phyloP scores from a whole-genome alignment of 768 basidiomycete species.

The Leccinum olivaceopallidum region DNA sequence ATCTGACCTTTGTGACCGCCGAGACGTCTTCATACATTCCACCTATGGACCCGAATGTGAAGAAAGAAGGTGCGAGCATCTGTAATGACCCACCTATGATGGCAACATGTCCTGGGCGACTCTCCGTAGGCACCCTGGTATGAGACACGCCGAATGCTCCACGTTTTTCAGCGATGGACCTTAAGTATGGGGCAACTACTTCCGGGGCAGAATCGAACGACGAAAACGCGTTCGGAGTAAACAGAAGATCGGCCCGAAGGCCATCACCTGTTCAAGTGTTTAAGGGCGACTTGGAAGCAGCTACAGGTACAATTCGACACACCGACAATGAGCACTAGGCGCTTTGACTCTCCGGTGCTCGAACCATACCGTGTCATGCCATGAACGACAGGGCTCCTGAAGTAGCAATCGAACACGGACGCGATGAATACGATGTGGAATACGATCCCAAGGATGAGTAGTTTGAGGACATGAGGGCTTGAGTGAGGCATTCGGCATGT shows the following conservation, averaged over 20 bases:
- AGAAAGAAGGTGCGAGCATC: neutral
- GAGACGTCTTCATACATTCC: constrained; percentile 93
- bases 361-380: constrained; percentile 65
- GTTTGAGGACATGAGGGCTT: constrained; percentile 28
- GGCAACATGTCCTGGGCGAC: constrained; percentile 86
- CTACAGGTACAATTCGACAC: constrained; percentile 17
- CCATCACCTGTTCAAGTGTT: constrained; percentile 63
- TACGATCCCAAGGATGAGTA: constrained; percentile 66
- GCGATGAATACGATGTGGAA: constrained; percentile 76
- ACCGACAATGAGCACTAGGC: constrained; percentile 83
- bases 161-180: constrained; percentile 60
- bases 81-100: constrained; percentile 59
- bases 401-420: constrained; percentile 85
- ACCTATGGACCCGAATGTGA: constrained; percentile 38
- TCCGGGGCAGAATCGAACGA: constrained; percentile 50
- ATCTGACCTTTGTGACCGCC: constrained; percentile 75
- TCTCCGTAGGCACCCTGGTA: constrained; percentile 86
- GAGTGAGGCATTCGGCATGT: constrained; percentile 19
- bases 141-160: constrained; percentile 86
- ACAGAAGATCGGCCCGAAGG: constrained; percentile 77
- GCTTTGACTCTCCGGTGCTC: constrained; percentile 54
- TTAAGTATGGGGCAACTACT: constrained; percentile 72
- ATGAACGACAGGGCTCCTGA: constrained; percentile 78
- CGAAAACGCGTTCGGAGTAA: constrained; percentile 61
- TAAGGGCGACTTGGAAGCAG: neutral